Conservation (phyloP, 805 yeast species). For the Saturnispora ahearnii region DNA sequence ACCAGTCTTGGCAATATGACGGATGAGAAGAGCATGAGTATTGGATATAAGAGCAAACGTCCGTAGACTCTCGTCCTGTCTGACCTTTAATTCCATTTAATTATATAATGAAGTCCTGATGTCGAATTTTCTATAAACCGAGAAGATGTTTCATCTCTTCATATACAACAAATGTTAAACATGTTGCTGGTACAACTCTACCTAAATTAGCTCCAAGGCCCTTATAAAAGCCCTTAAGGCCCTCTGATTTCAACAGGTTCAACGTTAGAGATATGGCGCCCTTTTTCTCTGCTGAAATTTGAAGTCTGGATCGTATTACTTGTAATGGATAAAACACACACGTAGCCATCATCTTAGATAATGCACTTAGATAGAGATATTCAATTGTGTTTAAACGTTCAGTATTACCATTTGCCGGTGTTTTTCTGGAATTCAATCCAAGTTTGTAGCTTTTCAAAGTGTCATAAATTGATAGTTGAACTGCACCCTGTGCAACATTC, state of each 20-base stretch:
- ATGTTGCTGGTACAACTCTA: conserved; percentile 87
- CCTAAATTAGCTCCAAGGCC: conserved; percentile 73
- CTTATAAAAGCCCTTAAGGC: conserved; percentile 65
- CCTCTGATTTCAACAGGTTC: conserved; percentile 40
- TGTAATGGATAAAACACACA: conserved; percentile 74
- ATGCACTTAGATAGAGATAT: conserved; percentile 57
- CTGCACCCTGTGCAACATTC: conserved; percentile 81
- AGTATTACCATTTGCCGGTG: conserved; percentile 3
- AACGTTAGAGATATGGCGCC: conserved; percentile 27
- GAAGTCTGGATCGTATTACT: conserved; percentile 69
- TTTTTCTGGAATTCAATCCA: conserved; percentile 3
- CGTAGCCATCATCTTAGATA: conserved; percentile 62
- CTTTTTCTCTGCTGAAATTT: conserved; percentile 33
- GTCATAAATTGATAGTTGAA: conserved; percentile 83
- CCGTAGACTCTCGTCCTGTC: conserved; percentile 26
- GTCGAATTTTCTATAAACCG: conserved; percentile 1
- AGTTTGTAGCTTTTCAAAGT: conserved; percentile 43
- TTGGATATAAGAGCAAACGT: conserved; percentile 35
- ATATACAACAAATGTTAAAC: conserved; percentile 80
- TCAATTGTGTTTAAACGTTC: conserved; percentile 38
- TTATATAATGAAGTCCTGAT: background rate
- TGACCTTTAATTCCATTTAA: conserved; percentile 18
- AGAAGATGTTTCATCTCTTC: conserved; percentile 43
- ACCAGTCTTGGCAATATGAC: conserved; percentile 29
- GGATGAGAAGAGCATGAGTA: conserved; percentile 38